Evolutionary conservation across 2,329 filamentous ascomycete species (phyloP), one percentile per base, ranked within the genome.

Genomic region (Orbilia javanica): DNA sequence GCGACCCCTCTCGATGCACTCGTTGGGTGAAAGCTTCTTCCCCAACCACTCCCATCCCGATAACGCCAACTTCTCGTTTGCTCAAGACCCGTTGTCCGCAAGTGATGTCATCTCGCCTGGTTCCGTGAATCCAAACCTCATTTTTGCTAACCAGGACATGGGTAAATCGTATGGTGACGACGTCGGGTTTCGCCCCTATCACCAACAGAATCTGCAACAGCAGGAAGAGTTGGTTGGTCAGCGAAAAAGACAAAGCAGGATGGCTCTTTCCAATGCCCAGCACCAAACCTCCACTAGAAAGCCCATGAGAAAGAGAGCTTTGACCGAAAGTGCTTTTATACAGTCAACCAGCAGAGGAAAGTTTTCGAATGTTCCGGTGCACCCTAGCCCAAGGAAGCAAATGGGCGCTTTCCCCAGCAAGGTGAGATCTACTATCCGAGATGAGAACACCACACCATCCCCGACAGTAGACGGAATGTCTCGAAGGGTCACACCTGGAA

Each of bases 401-500:
- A 77, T 71, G 66, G 50, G 60, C 1, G 55, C 73, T 4, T 69
- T 69, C 20, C 63, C 66, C 10, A 52, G 66, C n/a, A 77, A 71
- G 57, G 39, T 46, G 6, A 66, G 52, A 25, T 29, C 66, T 18
- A 25, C 63, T 20, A 63, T 70, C 15, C 48, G 57, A 18, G 75
- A 79, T 50, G 75, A 79, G 42, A 79, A 79, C 27, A 79, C 75
- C 13, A 79, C 67, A 10, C 75, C 75, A 13, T 79, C 75, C 0
- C 75, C 75, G 34, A 67, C 67, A 8, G 31, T 72, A 7, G 67
- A 68, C 15, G 50, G 68, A 18, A 60, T 64, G 18, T 72, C 68
- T 52, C 64, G 66, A 52, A 68, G 65, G 22, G 34, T 71, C 22
- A 66, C 73, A 25, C 73, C 66, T 15, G 64, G 36, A 36, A 77